Base-by-base conservation (phyloP, 2,329 filamentous ascomycete species). In the Pseudogymnoascus sp. region DNA sequence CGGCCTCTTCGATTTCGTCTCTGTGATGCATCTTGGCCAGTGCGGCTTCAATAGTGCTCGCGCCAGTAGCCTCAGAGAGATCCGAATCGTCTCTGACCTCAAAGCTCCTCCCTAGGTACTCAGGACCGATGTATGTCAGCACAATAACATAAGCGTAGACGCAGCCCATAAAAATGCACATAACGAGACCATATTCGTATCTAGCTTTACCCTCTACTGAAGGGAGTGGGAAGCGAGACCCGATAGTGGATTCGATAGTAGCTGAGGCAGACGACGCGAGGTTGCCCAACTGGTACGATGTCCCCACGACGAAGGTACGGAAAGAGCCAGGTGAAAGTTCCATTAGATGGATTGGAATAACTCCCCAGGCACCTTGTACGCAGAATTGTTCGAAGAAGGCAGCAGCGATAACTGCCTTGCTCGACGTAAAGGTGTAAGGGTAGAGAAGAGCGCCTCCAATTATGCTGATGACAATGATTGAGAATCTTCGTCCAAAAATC, bases 81-180 rank as follows among this genome's bases (percentile, higher is more conserved):
- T 82, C 79, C 0, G 68, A 66, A 68, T 81, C 79, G 63, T 81
- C 73, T 50, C 75, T 73, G 5, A 79, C 78, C 63, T 80, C 78
- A 66, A 82, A 78, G 46, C 77, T 74, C 4, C 76, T 71, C n/a
- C 76, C 77, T 31, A 79, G 66, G 56, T 75, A 75, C 70, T 83
- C 81, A 0, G 81, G 81, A 1, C 81, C 81, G 3, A 79, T 66
- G 25, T 78, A 71, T 23, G 76, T 78, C 61, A 78, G 72, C 4
- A 84, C 1, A 36, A 86, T 79, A n/a, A 84, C 78, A 65, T 85
- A 87, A 28, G 71, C 81, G 68, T 83, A 96, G 1, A 96, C 91
- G 68, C 88, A 91, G 0, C 82, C 92, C 89, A 96, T 92, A 76
- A 96, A 96, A 71, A 95, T 93, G 72, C 88, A 90, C 67, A 96